A percentile compares a stretch with the other conserved stretches of the same genome.
These are phyloP conservation scores for Penicillium psychrofluorescens DNA, from an alignment of 495 filamentous ascomycete species.

Conservation along the genomic window DNA sequence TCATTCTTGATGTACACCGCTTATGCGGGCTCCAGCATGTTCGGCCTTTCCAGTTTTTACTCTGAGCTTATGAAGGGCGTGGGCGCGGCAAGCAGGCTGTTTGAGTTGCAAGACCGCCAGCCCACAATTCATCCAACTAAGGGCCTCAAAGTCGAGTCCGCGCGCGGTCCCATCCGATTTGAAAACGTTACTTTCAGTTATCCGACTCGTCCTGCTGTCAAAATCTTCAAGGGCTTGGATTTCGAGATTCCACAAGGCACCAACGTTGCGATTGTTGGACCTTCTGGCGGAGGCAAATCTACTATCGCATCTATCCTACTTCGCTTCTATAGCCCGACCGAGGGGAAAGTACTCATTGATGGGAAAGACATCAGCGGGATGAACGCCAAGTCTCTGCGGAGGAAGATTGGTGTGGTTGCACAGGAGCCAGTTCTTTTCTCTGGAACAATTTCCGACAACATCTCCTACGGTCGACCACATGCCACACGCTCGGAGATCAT, in stretches of 20 bases:
- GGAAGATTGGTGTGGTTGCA: conserved; percentile 88
- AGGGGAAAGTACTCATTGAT: conserved; percentile 74
- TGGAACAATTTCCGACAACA: conserved; percentile 93
- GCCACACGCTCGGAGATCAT: conserved; percentile 78
- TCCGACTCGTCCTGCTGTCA: conserved; percentile 82
- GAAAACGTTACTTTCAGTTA: conserved; percentile 81
- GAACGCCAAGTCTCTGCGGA: conserved; percentile 90
- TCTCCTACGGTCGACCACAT: conserved; percentile 79
- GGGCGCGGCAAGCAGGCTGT: conserved; percentile 87
- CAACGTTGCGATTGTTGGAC: conserved; percentile 94
- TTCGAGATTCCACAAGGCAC: conserved; percentile 89
- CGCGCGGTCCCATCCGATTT: conserved; percentile 81
- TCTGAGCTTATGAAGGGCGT: conserved; percentile 99
- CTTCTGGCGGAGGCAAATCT: conserved; percentile 89
- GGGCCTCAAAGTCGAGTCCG: conserved; percentile 68
- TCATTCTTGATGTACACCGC: conserved; percentile 97
- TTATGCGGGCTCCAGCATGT: conserved; percentile 84
- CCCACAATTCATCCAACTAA: conserved; percentile 78
- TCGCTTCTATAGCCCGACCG: conserved; percentile 80
- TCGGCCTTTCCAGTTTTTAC: conserved; percentile 92
- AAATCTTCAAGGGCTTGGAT: conserved; percentile 79
- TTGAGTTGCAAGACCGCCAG: conserved; percentile 91
- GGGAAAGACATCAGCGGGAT: conserved; percentile 76
- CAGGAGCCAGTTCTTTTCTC: conserved; percentile 97
- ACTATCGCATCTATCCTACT: conserved; percentile 85